These are phyloP conservation scores for Hanseniaspora mollemarum DNA, from an alignment of 805 yeast species.

Conservation along the genomic window DNA sequence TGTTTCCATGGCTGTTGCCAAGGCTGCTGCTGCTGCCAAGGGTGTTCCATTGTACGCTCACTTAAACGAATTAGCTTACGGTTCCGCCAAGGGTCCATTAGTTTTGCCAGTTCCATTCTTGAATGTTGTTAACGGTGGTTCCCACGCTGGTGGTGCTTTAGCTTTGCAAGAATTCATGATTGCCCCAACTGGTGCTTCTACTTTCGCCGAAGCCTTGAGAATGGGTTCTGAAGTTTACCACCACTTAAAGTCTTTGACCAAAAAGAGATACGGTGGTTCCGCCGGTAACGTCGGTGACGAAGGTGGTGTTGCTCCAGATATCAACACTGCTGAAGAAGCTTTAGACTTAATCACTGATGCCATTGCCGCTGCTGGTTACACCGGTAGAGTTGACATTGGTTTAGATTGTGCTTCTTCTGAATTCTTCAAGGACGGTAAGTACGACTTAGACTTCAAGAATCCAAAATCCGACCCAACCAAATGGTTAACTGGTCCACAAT, in stretches of 20 bases:
- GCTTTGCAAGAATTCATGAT: slow-evolving; percentile 99
- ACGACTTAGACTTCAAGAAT: slow-evolving; percentile 98
- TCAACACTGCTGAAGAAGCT: slow-evolving; percentile 92
- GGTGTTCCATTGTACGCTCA: slow-evolving; percentile 86
- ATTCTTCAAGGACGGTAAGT: slow-evolving; percentile 92
- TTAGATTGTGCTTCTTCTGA: slow-evolving; percentile 96
- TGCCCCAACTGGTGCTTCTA: slow-evolving; percentile 82
- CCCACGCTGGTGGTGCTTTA: slow-evolving; percentile 98
- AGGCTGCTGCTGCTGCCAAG: slow-evolving; percentile 97
- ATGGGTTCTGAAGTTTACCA: slow-evolving; percentile 98
- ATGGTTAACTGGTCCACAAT: slow-evolving; percentile 81
- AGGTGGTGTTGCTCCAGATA: slow-evolving; percentile 99
- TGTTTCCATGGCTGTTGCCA: slow-evolving; percentile 93
- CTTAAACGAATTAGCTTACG: slow-evolving; percentile 58
- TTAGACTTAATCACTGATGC: slow-evolving; percentile 84
- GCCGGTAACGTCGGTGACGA: slow-evolving; percentile 99
- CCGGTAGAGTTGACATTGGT: slow-evolving; percentile 83
- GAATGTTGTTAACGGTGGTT: slow-evolving; percentile 98
- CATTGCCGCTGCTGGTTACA: slow-evolving; percentile 89
- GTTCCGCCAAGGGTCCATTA: slow-evolving; percentile 56
- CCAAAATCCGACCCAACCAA: slow-evolving; percentile 81
- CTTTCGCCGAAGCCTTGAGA: slow-evolving; percentile 92
- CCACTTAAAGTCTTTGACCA: slow-evolving; percentile 81
- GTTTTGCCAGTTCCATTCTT: slow-evolving; percentile 98
- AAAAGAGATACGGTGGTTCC: slow-evolving; percentile 90